Base-by-base conservation (phyloP, 305 asterid genomes). In the Fraxinus dipetala region DNA sequence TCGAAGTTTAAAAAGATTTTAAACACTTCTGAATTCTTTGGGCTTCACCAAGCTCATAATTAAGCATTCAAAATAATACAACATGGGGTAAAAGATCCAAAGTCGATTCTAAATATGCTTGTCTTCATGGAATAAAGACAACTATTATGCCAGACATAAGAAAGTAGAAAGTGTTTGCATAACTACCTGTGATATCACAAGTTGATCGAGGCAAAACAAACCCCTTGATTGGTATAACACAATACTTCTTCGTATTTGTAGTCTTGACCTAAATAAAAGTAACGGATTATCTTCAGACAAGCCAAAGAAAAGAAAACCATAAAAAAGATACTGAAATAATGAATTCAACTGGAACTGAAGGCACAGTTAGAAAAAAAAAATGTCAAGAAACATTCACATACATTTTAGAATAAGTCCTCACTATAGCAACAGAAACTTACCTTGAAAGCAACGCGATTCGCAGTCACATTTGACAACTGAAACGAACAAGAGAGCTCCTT, bases 221-320 rank as follows among this genome's bases (percentile, higher is more conserved):
- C 79, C 94, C 96, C 16, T 86, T 86, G 79, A 89, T 93, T 24
- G 96, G 97, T 20, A 92, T 84, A 82, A 90, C 97, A 74, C 90
- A 85, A 75, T 90, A 93, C 79, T 90, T 92, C 83, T 88, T 90
- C 0, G 92, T 93, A 83, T 89, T 89, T 26, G 97, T 92, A 9
- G 97, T 91, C 87, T 92, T 85, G 72, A 89, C 91, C 92, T 89
- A 76, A 54, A 82, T 54, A 78, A 77, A 79, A 26, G 81, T 3
- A 34, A 69, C 2, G 11, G 24, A 70, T 30, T 70, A 70, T 70
- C 24, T 70, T 70, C 6, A 31, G 10, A 14, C 74, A 81, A 22
- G 6, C 36, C 8, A 38, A 77, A 48, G 65, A 54, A 54, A 40
- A 67, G 6, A 67, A 0, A 83, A 10, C 72, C 35, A 28, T 10